phyloP scores from a whole-genome alignment of 1,284 basidiomycete genomes.

The Athelia psychrophila region DNA sequence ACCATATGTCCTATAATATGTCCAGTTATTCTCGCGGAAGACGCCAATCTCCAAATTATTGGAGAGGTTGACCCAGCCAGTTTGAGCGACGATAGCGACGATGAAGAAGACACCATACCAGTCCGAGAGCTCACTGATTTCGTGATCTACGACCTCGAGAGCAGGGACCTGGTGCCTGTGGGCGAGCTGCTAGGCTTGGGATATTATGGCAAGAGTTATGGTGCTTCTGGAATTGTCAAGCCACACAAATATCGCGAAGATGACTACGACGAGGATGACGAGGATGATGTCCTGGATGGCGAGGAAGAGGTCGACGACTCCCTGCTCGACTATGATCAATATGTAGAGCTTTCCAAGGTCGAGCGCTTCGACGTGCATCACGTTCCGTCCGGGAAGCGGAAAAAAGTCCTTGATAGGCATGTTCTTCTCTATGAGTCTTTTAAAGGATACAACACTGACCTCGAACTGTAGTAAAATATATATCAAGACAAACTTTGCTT shows the following conservation, averaged over 20 bases:
- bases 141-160: constrained; percentile 39
- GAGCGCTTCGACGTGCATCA: constrained; percentile 48
- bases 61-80: constrained; percentile 29
- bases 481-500: constrained; percentile 43
- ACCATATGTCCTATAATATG: neutral
- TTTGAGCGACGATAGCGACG: constrained; percentile 17
- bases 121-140: constrained; percentile 52
- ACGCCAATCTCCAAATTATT: constrained; percentile 28
- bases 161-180: constrained; percentile 33
- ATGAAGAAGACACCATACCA: constrained; percentile 37
- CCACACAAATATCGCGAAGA: constrained; percentile 25
- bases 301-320: constrained; percentile 14
- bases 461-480: constrained; percentile 32
- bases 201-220: constrained; percentile 13
- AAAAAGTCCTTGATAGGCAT: constrained; percentile 36
- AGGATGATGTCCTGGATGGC: constrained; percentile 18
- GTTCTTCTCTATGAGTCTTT: constrained; percentile 3
- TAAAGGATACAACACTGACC: constrained; percentile 1
- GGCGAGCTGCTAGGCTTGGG: constrained; percentile 30
- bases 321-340: constrained; percentile 19
- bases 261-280: constrained; percentile 17
- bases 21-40: constrained; percentile 22
- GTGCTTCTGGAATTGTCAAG: constrained; percentile 33
- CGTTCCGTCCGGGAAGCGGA: constrained; percentile 17
- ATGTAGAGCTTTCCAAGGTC: constrained; percentile 42